Evolutionary conservation across 202 grass and related monocot species (phyloP).

Genomic region (Dendrocalamus latiflorus): DNA sequence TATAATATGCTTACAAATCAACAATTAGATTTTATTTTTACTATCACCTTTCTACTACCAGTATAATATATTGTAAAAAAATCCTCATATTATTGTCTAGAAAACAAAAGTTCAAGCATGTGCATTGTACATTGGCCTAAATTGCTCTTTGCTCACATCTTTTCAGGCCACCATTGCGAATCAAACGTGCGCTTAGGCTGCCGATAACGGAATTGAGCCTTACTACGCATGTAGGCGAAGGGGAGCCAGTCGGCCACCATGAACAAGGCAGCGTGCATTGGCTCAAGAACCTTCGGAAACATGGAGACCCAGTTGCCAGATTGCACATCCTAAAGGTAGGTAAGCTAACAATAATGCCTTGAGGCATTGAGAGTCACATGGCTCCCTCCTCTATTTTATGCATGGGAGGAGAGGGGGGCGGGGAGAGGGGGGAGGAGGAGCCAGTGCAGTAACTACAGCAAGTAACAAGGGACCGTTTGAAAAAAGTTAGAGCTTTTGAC

Average conservation of each 20-base stretch:
- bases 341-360: conserved; percentile 43
- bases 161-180: conserved; percentile 12
- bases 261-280: conserved; percentile 12
- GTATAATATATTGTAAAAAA: too few relatives aligned
- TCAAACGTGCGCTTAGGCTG: neutral
- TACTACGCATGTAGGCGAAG: conserved; percentile 3
- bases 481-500: too few relatives aligned
- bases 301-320: neutral
- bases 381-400: conserved; percentile 36
- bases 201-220: neutral
- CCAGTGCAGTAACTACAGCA: conserved; percentile 27
- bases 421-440: neutral
- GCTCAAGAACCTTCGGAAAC: conserved; percentile 21
- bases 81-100: conserved; percentile 32
- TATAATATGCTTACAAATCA: too few relatives aligned
- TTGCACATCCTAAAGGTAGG: neutral
- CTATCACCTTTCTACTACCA: too few relatives aligned
- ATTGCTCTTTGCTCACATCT: conserved; percentile 1
- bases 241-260: neutral
- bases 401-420: neutral
- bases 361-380: conserved; percentile 39
- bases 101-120: too few relatives aligned
- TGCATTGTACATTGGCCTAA: too few relatives aligned
- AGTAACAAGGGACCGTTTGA: too few relatives aligned
- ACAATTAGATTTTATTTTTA: too few relatives aligned